Evolutionary conservation across 2,329 filamentous ascomycete species (phyloP).

Genomic region (Beauveria sp.): DNA sequence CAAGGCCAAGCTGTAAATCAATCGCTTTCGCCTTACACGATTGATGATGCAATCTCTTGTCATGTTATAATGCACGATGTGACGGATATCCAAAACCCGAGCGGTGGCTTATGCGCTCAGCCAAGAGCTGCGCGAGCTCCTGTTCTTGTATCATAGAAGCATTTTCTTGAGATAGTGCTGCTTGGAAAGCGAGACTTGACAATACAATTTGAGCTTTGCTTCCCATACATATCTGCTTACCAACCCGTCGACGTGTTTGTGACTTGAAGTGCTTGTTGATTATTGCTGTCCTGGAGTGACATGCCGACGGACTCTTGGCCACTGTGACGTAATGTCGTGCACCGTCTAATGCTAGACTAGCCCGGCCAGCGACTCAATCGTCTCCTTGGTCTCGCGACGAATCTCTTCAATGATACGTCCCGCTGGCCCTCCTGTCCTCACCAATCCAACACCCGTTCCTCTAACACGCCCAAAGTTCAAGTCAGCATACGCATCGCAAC

Average conservation of each 20-base stretch:
- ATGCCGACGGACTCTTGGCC: too few relatives aligned
- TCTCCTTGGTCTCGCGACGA: conserved; percentile 28
- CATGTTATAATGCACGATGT: not conserved
- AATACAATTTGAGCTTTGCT: not conserved
- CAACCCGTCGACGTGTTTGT: not conserved
- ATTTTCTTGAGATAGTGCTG: conserved; percentile 2
- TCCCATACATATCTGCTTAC: not conserved
- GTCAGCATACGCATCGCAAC: not conserved
- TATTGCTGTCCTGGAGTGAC: not conserved
- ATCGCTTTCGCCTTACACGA: not conserved
- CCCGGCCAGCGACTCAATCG: conserved; percentile 23
- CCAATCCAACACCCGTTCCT: conserved; percentile 37
- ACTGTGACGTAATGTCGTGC: not conserved
- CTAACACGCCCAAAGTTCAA: conserved; percentile 14
- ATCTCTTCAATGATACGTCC: conserved; percentile 36
- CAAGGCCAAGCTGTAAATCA: conserved; percentile 70
- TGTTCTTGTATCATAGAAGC: conserved; percentile 6
- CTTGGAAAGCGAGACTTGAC: not conserved
- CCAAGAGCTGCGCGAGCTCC: not conserved
- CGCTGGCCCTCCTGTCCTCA: conserved; percentile 32
- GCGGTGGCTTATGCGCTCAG: not conserved
- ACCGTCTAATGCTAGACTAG: not conserved
- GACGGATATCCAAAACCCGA: not conserved
- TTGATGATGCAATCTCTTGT: not conserved
- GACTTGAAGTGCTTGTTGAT: not conserved